Base-by-base conservation (phyloP, 2,329 filamentous ascomycete species). In the Blastomyces emzantsi region DNA sequence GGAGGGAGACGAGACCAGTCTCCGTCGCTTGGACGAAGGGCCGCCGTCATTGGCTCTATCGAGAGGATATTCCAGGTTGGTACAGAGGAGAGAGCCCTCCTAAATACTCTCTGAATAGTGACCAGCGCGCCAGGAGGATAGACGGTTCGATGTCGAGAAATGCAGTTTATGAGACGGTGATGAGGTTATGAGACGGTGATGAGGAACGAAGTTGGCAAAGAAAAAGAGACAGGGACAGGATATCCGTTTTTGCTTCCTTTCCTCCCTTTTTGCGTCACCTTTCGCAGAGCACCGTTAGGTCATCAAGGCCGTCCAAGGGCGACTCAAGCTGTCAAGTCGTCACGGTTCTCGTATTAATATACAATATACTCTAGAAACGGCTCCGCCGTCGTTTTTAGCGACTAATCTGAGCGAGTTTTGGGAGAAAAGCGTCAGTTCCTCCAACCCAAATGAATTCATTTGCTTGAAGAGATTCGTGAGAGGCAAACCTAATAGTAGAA, bases 11-110 rank as follows among this genome's bases (percentile, higher is more conserved):
- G 71, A 73, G 67, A 70, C 69, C 69, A 73, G 68, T 70, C 73
- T 74, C 73, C 73, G 70, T 66, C 71, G 70, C 66, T 71, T 70
- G 47, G 67, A 68, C 65, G 69, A 70, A 68, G 67, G 69, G 51
- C 65, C 71, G 51, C 63, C 71, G 68, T 72, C 73, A 75, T 75
- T 68, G 70, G 73, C 70, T 69, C 65, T 41, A 65, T 69, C 66
- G 70, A 67, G 68, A 63, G 68, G 60, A 39, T 64, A 66, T 67
- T 69, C 67, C 70, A 70, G 68, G 65, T 65, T 68, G 54, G 59
- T 39, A 56, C 30, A 19, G 30, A 56, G 28, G 30, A n/a, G 54
- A 56, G 19, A 39, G 33, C 8, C 19, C 19, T 36, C 15, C 19
- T 58, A 28, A 43, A n/a, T 56, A 41, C 11, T 3, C 17, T n/a